Evolutionary conservation across 768 basidiomycete species (phyloP).

Genomic region (Antrodiella citrinella): DNA sequence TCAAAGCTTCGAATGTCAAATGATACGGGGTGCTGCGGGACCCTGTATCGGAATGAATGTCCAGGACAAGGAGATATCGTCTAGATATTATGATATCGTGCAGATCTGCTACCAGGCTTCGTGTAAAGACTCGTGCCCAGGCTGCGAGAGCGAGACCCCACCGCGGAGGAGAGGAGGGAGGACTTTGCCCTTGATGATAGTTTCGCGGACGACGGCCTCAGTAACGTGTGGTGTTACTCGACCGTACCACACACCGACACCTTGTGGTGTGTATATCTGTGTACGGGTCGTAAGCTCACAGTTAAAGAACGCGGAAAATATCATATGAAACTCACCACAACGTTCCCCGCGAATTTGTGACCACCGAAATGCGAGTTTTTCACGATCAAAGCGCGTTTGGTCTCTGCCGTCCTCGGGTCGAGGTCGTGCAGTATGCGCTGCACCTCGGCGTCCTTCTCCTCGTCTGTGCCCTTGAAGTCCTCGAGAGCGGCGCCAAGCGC

Average conservation of each 20-base stretch:
- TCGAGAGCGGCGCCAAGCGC: constrained; percentile 53
- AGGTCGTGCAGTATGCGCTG: constrained; percentile 37
- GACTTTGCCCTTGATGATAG: constrained; percentile 77
- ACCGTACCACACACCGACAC: constrained; percentile 88
- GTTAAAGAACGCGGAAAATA: neutral
- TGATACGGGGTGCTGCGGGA: too few species aligned
- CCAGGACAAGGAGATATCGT: too few species aligned
- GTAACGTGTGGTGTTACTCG: constrained; percentile 89
- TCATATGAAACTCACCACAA: constrained; percentile 53
- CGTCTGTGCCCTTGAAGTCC: constrained; percentile 40
- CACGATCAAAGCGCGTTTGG: constrained; percentile 74
- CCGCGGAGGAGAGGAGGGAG: constrained; percentile 82
- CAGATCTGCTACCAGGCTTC: constrained; percentile 24
- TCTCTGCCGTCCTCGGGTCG: constrained; percentile 33
- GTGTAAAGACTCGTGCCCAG: constrained; percentile 58
- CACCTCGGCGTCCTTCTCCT: constrained; percentile 50
- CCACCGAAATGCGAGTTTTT: constrained; percentile 89
- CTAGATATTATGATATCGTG: neutral
- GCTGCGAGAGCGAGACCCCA: constrained; percentile 69
- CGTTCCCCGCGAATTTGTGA: constrained; percentile 88
- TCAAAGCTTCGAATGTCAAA: too few species aligned
- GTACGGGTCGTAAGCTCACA: neutral
- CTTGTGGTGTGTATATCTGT: constrained; percentile 82
- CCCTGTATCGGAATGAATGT: too few species aligned
- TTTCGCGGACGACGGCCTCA: constrained; percentile 77